phyloP scores from a whole-genome alignment of 75 land plant species.

The Pinus tabuliformis region DNA sequence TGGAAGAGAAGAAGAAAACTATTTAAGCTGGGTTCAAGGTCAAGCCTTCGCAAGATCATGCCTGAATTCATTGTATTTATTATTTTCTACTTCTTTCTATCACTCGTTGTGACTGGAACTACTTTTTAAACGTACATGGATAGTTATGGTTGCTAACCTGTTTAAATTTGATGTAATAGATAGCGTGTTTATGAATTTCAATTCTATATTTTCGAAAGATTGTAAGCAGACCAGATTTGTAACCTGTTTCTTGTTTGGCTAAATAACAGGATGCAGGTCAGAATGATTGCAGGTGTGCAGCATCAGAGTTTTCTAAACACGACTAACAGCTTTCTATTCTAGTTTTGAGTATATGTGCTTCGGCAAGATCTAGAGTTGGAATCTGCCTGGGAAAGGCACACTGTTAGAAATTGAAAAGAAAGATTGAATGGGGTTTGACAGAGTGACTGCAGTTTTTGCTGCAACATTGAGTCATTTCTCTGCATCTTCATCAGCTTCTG shows the following conservation, averaged over 20 bases:
- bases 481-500: not conserved
- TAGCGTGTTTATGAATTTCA: not conserved
- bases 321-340: not conserved
- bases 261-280: conserved; percentile 4
- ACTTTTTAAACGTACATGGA: not conserved
- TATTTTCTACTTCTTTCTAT: not conserved
- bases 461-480: conserved; percentile 13
- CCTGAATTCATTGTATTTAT: not conserved
- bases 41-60: not conserved
- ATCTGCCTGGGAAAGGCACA: conserved; percentile 8
- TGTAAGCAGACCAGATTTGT: not conserved
- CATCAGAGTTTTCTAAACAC: not conserved
- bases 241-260: not conserved
- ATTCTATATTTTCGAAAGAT: not conserved
- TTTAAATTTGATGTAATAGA: not conserved
- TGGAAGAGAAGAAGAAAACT: not conserved
- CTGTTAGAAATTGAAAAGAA: not conserved
- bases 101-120: not conserved
- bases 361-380: not conserved
- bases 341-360: not conserved
- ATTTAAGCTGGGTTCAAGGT: not conserved
- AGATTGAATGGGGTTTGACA: conserved; percentile 10
- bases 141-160: not conserved
- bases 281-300: not conserved
- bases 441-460: conserved; percentile 12